Evolutionary conservation across 345 rosid species (phyloP).

Genomic region (Eucalyptus tenuipes): DNA sequence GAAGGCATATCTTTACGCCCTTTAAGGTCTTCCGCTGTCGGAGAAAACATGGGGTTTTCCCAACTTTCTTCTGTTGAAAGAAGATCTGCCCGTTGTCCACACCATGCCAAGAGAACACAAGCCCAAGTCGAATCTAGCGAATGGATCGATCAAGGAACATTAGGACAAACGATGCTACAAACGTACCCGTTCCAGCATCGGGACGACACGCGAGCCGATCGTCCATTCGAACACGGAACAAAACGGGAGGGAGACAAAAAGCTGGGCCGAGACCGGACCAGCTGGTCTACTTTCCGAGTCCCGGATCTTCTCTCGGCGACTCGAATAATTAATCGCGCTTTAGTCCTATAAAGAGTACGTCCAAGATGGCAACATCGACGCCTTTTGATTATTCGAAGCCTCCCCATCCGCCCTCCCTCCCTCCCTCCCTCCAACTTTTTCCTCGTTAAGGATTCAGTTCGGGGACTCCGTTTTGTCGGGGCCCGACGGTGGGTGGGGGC

Average conservation of each 20-base stretch:
- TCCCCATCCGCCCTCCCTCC: neutral
- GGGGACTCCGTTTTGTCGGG: neutral
- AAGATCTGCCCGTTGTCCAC: neutral
- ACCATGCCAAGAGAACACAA: neutral
- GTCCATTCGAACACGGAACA: neutral
- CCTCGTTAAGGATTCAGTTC: neutral
- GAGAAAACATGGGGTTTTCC: neutral
- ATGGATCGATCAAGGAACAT: neutral
- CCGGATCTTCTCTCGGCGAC: neutral
- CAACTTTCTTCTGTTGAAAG: neutral
- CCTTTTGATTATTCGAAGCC: neutral
- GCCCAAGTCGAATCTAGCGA: neutral
- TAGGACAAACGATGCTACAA: neutral
- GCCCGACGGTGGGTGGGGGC: neutral
- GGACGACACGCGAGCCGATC: neutral
- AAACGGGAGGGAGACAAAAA: neutral
- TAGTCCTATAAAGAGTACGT: neutral
- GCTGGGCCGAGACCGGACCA: neutral
- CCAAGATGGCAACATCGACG: neutral
- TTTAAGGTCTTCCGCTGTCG: neutral
- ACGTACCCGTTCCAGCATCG: neutral
- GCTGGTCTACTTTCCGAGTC: neutral
- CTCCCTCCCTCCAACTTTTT: neutral
- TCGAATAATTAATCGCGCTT: neutral
- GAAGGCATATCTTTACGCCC: neutral